These are phyloP conservation scores for Rhododendron williamsianum DNA, from an alignment of 148 eudicot genomes.

Conservation along the genomic window DNA sequence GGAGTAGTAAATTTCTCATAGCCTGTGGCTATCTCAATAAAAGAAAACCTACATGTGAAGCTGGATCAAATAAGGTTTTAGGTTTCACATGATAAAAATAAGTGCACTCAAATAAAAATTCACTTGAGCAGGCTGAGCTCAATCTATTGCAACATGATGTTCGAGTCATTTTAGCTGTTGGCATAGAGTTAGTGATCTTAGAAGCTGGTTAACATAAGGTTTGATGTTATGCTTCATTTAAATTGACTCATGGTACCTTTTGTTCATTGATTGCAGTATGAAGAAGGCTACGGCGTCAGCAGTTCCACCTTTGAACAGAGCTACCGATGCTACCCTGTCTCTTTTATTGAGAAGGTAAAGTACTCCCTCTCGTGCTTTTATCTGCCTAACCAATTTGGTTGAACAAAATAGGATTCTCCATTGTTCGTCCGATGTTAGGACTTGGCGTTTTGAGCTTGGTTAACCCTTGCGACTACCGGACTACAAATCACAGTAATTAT, in stretches of 20 bases:
- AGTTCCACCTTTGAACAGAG: conserved; percentile 18
- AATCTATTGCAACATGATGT: background rate
- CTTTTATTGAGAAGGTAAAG: conserved; percentile 19
- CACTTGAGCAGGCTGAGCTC: background rate
- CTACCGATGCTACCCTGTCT: conserved; percentile 23
- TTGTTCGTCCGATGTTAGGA: background rate
- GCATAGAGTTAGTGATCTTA: background rate
- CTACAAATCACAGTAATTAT: background rate
- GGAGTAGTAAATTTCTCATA: background rate
- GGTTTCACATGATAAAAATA: background rate
- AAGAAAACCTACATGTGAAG: background rate
- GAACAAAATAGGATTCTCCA: background rate
- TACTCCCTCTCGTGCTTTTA: background rate
- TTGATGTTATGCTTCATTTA: background rate
- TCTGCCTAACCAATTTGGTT: background rate
- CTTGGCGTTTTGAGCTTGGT: background rate
- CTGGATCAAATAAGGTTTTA: background rate
- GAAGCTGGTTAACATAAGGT: background rate
- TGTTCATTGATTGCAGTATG: background rate
- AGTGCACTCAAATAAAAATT: background rate
- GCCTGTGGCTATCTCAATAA: background rate
- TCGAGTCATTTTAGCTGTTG: background rate
- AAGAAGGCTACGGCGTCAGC: background rate
- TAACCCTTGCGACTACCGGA: background rate
- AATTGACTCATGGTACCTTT: background rate